A percentile compares a stretch with the other conserved stretches of the same genome.
Evolutionary conservation across 2,329 filamentous ascomycete genomes (phyloP).

Genomic region (Aspergillus quadricinctus): DNA sequence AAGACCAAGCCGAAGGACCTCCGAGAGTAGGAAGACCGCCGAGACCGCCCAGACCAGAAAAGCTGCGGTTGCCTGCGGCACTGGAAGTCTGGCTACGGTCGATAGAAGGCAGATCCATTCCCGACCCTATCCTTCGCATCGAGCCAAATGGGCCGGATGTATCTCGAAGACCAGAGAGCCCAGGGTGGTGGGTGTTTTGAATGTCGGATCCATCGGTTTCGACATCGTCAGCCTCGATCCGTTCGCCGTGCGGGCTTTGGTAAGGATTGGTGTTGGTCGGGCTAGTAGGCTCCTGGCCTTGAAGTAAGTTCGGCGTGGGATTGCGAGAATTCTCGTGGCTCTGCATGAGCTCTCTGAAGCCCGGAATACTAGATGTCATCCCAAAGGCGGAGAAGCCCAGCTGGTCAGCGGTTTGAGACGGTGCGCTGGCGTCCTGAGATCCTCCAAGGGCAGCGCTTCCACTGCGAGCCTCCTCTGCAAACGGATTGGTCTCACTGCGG

Average conservation of each 20-base stretch:
- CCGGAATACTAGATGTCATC: constrained; percentile 54
- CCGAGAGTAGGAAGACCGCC: constrained; percentile 53
- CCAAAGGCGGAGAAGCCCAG: constrained; percentile 58
- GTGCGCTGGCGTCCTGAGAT: constrained; percentile 63
- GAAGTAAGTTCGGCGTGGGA: constrained; percentile 48
- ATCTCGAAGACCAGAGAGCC: constrained; percentile 51
- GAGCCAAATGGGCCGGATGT: constrained; percentile 51
- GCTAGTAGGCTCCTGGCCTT: constrained; percentile 68
- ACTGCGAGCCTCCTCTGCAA: constrained; percentile 47
- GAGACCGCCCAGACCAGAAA: constrained; percentile 53
- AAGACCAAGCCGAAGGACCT: constrained; percentile 44
- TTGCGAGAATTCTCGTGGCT: constrained; percentile 56
- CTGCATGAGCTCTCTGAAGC: constrained; percentile 55
- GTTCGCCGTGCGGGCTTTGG: constrained; percentile 78
- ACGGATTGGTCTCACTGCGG: constrained; percentile 48
- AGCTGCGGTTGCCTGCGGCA: constrained; percentile 68
- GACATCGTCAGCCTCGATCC: constrained; percentile 58
- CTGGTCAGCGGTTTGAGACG: constrained; percentile 48
- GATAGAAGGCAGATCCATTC: constrained; percentile 59
- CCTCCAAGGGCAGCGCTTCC: constrained; percentile 69
- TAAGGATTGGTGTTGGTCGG: constrained; percentile 96
- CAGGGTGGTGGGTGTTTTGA: constrained; percentile 48
- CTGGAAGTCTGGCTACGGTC: constrained; percentile 94
- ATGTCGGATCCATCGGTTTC: constrained; percentile 54
- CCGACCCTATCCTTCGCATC: constrained; percentile 51